Conservation (phyloP, 2,329 filamentous ascomycete genomes). For the Aspergillus pseudoglaucus region DNA sequence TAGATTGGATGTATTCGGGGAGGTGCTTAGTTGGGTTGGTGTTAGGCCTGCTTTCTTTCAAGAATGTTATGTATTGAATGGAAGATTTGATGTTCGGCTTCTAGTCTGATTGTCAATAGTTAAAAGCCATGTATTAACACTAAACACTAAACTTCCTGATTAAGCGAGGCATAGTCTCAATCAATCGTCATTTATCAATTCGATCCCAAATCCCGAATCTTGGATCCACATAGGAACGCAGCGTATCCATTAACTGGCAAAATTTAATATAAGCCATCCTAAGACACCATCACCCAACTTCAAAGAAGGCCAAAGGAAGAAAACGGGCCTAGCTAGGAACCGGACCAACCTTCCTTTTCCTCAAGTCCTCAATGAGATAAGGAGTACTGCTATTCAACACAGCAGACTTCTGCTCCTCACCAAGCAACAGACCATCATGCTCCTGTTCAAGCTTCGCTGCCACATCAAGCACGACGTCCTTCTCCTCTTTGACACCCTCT, state of each 20-base stretch:
- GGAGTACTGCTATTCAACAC: constrained; percentile 42
- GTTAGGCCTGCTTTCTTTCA: constrained; percentile 1
- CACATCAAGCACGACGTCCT: constrained; percentile 31
- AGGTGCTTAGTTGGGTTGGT: constrained; percentile 6
- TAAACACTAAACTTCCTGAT: background rate
- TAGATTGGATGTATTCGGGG: background rate
- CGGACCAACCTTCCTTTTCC: constrained; percentile 31
- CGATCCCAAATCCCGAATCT: background rate
- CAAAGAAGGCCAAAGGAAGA: background rate
- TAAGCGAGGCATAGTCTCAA: background rate
- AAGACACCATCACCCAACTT: background rate
- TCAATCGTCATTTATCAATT: background rate
- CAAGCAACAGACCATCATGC: constrained; percentile 22
- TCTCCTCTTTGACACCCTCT: constrained; percentile 12
- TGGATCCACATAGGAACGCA: background rate
- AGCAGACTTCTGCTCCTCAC: constrained; percentile 20
- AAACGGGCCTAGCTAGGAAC: constrained; percentile 10
- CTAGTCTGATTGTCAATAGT: too few relatives aligned
- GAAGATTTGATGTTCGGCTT: background rate
- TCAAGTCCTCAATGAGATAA: constrained; percentile 84
- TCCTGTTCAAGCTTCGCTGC: constrained; percentile 24
- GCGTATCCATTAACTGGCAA: background rate
- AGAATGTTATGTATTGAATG: background rate
- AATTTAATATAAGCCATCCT: background rate
- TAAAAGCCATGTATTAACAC: too few relatives aligned